Conservation (phyloP, 2,329 filamentous ascomycete species). For the Scedosporium apiospermum region DNA sequence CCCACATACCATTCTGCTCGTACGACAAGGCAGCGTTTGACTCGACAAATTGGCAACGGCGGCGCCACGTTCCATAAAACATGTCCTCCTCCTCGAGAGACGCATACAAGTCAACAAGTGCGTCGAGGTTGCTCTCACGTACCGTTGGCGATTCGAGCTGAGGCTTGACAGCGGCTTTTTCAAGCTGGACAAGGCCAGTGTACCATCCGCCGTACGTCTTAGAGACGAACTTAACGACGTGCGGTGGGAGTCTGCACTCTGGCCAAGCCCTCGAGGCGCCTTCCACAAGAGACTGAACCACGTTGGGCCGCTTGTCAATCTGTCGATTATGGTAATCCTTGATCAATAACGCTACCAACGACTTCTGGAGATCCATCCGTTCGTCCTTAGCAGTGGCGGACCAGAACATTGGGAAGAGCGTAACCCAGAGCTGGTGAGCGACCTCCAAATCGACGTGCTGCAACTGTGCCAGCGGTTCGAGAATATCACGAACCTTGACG, state of each 20-base stretch:
- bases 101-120: constrained; percentile 86
- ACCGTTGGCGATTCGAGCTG: constrained; percentile 75
- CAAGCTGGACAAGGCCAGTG: constrained; percentile 80
- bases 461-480: constrained; percentile 83
- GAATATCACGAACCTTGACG: constrained; percentile 76
- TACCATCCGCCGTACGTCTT: constrained; percentile 97
- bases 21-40: constrained; percentile 96
- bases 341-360: constrained; percentile 79
- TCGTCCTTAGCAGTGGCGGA: constrained; percentile 81
- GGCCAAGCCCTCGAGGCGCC: constrained; percentile 78
- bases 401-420: constrained; percentile 90
- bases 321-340: constrained; percentile 95
- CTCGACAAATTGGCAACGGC: constrained; percentile 91
- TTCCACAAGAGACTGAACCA: constrained; percentile 84
- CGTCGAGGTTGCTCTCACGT: constrained; percentile 90
- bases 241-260: constrained; percentile 84
- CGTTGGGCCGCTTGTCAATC: constrained; percentile 90
- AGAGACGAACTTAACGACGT: constrained; percentile 91
- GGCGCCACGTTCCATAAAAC: constrained; percentile 95
- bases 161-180: constrained; percentile 78
- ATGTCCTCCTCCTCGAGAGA: constrained; percentile 89
- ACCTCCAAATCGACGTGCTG: constrained; percentile 80
- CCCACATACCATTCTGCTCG: constrained; percentile 99
- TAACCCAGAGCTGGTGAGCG: constrained; percentile 82
- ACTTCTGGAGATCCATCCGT: constrained; percentile 79